These are phyloP conservation scores for Aspergillus funiculosus DNA, from an alignment of 495 filamentous ascomycete species.

Conservation along the genomic window DNA sequence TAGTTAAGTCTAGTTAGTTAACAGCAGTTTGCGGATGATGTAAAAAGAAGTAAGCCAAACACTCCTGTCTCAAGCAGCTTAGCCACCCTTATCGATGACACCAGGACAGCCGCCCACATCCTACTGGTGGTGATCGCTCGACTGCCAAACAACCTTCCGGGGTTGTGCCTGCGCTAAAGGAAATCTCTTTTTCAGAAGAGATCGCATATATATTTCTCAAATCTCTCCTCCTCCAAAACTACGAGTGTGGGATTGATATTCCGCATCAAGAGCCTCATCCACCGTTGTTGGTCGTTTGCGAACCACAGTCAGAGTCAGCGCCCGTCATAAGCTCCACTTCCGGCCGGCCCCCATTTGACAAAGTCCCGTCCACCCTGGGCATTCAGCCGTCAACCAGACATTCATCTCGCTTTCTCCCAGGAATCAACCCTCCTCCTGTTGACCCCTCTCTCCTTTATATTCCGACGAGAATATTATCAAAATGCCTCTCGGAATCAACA, in stretches of 20 bases:
- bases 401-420: slow-evolving; percentile 11
- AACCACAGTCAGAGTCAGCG: slow-evolving; percentile 8
- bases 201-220: neutral
- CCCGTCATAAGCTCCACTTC: slow-evolving; percentile 30
- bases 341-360: slow-evolving; percentile 28
- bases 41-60: neutral
- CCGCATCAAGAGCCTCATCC: too few species aligned
- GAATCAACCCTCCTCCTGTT: neutral
- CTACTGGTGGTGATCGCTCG: neutral
- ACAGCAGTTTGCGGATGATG: too few species aligned
- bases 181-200: too few species aligned
- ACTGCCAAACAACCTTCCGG: too few species aligned
- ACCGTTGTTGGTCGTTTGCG: slow-evolving; percentile 6
- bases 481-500: slow-evolving; percentile 61
- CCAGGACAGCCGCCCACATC: neutral
- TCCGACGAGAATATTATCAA: slow-evolving; percentile 23
- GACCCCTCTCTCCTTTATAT: neutral
- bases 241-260: too few species aligned
- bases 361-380: slow-evolving; percentile 21
- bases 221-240: too few species aligned
- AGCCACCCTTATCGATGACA: slow-evolving; percentile 4
- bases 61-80: neutral
- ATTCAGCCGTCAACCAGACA: slow-evolving; percentile 19
- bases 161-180: too few species aligned
- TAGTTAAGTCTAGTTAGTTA: too few species aligned